Evolutionary conservation across 164 flowering plant genomes (phyloP), one percentile per base, ranked within the genome.

Genomic region (Sedum album): DNA sequence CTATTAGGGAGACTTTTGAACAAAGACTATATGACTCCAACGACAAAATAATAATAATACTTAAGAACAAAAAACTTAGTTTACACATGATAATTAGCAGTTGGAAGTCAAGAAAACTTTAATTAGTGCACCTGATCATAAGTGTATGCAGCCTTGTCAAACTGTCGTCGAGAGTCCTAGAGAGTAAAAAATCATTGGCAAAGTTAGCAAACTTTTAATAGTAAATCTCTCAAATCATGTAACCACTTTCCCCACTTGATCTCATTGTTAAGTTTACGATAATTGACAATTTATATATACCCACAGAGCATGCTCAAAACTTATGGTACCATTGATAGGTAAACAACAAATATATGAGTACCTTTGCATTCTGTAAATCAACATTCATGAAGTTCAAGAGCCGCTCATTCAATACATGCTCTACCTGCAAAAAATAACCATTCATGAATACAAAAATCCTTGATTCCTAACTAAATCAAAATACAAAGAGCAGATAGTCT

Each of bases 121-220:
- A 11, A 68, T 51, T 18, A 38, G 25, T 63, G 62, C 83, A 91
- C 98, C 96, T 94, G 98, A 80, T 89, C 96, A 78, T 91, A 94
- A 60, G 75, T 79, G 76, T 80, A 65, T 42, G 79, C 67, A 68
- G 96, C 86, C 78, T 87, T 88, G 79, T 91, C 93, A 72, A 88
- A 89, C 68, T 88, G 93, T 57, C 83, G 77, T 25, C 98, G 97
- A 23, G 89, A 86, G 21, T 91, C 96, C 98, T 94, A 76, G 28
- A 13, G 1, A 25, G 72, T 78, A 67, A 21, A 70, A n/a, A 57
- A 65, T 63, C 35, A 44, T 39, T n/a, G 36, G 26, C 25, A 13
- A 31, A 15, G 21, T 4, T 44, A 25, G 31, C 48, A 65, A 53
- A 53, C 60, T 55, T 55, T 26, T 10, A 14, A 26, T 55, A 11